These are phyloP conservation scores for Physcia stellaris DNA, from an alignment of 495 filamentous ascomycete species.

Conservation along the genomic window DNA sequence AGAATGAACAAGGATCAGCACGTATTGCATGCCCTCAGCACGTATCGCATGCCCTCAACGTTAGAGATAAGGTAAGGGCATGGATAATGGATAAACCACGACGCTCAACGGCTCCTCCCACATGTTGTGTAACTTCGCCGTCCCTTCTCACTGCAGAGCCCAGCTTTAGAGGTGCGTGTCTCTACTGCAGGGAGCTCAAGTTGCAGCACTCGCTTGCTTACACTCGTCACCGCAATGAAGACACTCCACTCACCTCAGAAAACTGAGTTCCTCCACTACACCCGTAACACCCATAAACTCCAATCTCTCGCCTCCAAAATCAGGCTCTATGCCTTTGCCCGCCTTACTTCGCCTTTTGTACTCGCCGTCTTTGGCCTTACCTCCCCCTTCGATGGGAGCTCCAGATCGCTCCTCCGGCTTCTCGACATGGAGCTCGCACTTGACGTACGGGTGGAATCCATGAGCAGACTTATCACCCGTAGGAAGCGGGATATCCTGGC, in stretches of 20 bases:
- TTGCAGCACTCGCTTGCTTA: too few relatives aligned
- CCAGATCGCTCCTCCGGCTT: constrained; percentile 27
- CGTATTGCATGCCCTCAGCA: too few relatives aligned
- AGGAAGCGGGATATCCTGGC: constrained; percentile 36
- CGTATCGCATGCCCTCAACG: too few relatives aligned
- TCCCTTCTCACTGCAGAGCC: too few relatives aligned
- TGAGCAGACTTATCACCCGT: constrained; percentile 34
- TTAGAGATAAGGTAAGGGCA: too few relatives aligned
- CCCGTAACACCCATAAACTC: constrained; percentile 46
- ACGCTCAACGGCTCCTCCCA: too few relatives aligned
- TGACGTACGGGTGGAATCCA: constrained; percentile 64
- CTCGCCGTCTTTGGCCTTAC: constrained; percentile 30
- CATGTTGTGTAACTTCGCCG: too few relatives aligned
- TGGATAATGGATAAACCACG: too few relatives aligned
- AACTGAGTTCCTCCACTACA: constrained; percentile 65
- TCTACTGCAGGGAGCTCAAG: too few relatives aligned
- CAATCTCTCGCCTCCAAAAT: constrained; percentile 52
- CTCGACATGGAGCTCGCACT: constrained; percentile 69
- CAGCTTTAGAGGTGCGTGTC: too few relatives aligned
- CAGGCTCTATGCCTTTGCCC: constrained; percentile 46
- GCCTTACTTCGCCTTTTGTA: constrained; percentile 59
- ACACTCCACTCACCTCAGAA: constrained; percentile 48
- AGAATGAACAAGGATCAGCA: too few relatives aligned
- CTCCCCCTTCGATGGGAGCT: constrained; percentile 29
- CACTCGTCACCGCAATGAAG: too few relatives aligned